Evolutionary conservation across 192 early-diverging fungal genomes (phyloP).

Genomic region (Entomortierella chlamydospora): DNA sequence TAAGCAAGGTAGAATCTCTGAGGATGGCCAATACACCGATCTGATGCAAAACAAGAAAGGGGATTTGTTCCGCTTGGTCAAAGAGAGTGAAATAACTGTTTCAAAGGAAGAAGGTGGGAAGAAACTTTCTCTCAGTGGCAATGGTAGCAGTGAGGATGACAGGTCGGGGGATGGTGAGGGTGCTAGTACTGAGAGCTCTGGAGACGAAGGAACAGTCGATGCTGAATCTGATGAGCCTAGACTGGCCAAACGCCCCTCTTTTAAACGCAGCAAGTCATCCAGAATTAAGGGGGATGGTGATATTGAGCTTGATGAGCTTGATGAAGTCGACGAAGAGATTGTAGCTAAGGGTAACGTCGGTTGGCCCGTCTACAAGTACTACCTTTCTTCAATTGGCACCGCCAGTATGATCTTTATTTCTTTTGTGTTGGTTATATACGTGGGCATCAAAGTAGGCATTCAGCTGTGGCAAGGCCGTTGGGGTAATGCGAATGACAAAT

Average conservation of each 20-base stretch:
- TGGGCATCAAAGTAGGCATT: conserved; percentile 3
- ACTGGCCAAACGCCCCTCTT: not conserved
- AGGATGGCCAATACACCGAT: conserved; percentile 68
- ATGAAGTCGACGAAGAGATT: conserved; percentile 17
- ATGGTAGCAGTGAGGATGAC: not conserved
- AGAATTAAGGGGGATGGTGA: not conserved
- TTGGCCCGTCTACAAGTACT: conserved; percentile 21
- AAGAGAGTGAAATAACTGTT: conserved; percentile 5
- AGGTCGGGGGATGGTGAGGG: conserved; percentile 18
- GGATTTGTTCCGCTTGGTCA: conserved; percentile 69
- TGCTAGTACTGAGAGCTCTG: not conserved
- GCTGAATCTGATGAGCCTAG: too few species aligned
- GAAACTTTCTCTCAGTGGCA: too few species aligned
- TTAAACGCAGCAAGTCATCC: conserved; percentile 13
- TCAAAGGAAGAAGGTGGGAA: too few species aligned
- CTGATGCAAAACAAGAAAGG: conserved; percentile 67
- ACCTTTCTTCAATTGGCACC: conserved; percentile 1
- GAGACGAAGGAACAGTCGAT: not conserved
- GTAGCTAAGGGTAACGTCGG: conserved; percentile 1
- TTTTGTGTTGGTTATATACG: not conserved
- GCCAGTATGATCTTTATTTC: not conserved
- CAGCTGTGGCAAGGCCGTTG: conserved; percentile 4
- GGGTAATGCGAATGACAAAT: not conserved
- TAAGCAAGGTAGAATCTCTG: conserved; percentile 69
- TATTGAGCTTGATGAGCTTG: not conserved